Conservation (phyloP, 305 asterid genomes). For the Solanum hybrid region DNA sequence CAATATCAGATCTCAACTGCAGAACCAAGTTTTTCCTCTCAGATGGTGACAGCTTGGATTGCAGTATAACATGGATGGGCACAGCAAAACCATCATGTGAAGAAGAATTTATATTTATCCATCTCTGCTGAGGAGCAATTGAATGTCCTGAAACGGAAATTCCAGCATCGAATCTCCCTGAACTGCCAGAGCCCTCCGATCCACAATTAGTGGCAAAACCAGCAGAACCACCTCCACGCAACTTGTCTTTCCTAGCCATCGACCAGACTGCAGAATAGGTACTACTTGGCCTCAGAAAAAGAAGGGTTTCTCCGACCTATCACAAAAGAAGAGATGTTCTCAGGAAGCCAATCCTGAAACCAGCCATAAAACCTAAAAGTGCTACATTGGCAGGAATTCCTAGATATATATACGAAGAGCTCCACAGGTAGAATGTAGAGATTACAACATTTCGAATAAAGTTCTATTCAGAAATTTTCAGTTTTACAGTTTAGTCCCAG, state of each 20-base stretch:
- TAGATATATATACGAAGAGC: neutral
- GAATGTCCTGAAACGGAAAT: conserved; percentile 29
- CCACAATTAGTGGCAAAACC: conserved; percentile 45
- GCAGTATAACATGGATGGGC: conserved; percentile 47
- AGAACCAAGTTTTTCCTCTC: conserved; percentile 48
- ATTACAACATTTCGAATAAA: neutral
- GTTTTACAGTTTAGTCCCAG: neutral
- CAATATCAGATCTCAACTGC: conserved; percentile 67
- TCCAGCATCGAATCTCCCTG: conserved; percentile 33
- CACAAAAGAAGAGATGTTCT: neutral
- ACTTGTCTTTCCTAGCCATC: conserved; percentile 58
- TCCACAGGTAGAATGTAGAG: neutral
- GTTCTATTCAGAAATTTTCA: neutral
- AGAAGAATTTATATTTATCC: conserved; percentile 63
- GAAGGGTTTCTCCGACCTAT: neutral
- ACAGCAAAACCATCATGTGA: conserved; percentile 62
- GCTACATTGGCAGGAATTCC: neutral
- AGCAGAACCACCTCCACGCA: conserved; percentile 38
- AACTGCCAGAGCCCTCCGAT: conserved; percentile 68
- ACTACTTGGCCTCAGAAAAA: neutral
- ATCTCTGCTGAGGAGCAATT: conserved; percentile 48
- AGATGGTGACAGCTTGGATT: conserved; percentile 43
- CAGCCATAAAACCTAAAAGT: neutral
- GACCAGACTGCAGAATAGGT: neutral
- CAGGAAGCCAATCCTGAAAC: neutral